Base-by-base conservation (phyloP, 2,329 filamentous ascomycete genomes). In the Xylariaceae sp. region DNA sequence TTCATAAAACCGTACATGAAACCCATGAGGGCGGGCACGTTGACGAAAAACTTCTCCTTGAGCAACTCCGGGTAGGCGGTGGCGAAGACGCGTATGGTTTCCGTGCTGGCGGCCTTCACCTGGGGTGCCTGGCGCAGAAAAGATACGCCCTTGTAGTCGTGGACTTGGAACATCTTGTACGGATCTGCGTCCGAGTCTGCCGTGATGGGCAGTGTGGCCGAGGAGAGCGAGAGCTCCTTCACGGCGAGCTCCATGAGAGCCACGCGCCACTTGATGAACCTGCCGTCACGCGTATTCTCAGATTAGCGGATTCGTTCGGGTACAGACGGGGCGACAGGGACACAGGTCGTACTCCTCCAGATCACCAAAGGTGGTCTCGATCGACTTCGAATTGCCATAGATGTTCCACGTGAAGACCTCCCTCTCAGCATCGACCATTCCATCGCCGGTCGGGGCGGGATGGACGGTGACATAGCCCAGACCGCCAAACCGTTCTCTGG, bases 11-110 rank as follows among this genome's bases (percentile, higher is more conserved):
- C 69, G 60, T 85, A 88, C 59, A 88, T 76, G 73, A 89, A 96
- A 40, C 87, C 85, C 89, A 96, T 96, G 55, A 96, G 72, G 40
- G 81, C 65, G 0, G 90, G 90, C 5, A 96, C 87, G 56, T 96
- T 96, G 66, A 96, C 85, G 59, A 96, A 96, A 73, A 89, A 96
- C 71, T 96, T 96, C 67, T 90, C 78, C 53, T 78, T 79, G 34
- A 96, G 74, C 8, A 94, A 78, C 68, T 96, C 90, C 0, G 90
- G 89, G 66, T 96, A 96, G 50, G 85, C 85, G 51, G 77, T 80
- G 36, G 81, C 77, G 60, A 96, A 88, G 36, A 85, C 73, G 46
- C 84, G 74, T 60, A 96, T 94, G 31, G 86, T 89, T 66, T 89
- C 80, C 56, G 79, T 81, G 48, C 79, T 84, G 12, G 86, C 85